Evolutionary conservation across 2,329 filamentous ascomycete species (phyloP), one percentile per base, ranked within the genome.

Genomic region (Claviceps citrina): DNA sequence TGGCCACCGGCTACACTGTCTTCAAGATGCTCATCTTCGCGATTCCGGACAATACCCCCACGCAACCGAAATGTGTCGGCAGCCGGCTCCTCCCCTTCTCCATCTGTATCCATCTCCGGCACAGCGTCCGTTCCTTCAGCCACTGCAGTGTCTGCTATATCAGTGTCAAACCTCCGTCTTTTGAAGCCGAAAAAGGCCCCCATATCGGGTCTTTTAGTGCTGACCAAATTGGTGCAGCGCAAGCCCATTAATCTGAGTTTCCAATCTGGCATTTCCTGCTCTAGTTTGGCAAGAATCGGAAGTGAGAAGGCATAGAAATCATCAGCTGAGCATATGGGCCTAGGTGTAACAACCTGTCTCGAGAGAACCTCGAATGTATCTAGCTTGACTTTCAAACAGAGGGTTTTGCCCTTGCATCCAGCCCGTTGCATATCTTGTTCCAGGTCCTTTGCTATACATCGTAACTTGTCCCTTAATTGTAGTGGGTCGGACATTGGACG

Each of bases 291-390:
- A 4, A 98, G 63, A 67, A 98, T 91, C 0, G 86, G 87, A 1
- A 94, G 57, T 0, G 84, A 70, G 51, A 78, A 83, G 39, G 73
- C 78, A 61, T 89, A 96, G 4, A 98, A 62, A 50, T 98, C 91
- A 31, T 89, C 80, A 0, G 85, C 81, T 5, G 71, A 64, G 36
- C 63, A 71, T 1, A 95, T 69, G 0, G 86, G 77, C 47, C 78
- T 81, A 0, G 84, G 80, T 2, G 79, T 71, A 3, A 82, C 74
- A 5, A 75, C 72, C 55, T 98, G 91, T 25, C 91, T 71, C 0
- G 87, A 93, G 38, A 84, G 71, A 16, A 95, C 83, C 57, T 96
- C 87, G 51, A 89, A 98, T 0, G 86, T 94, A 56, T 95, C 84
- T 7, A 96, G 64, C 56, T 98, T 98, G 47, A 95, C 71, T 58